Percentiles rank a stretch among this genome's conserved stretches.
Evolutionary conservation across 2,329 filamentous ascomycete genomes (phyloP).

Genomic region (Cladophialophora carrionii): DNA sequence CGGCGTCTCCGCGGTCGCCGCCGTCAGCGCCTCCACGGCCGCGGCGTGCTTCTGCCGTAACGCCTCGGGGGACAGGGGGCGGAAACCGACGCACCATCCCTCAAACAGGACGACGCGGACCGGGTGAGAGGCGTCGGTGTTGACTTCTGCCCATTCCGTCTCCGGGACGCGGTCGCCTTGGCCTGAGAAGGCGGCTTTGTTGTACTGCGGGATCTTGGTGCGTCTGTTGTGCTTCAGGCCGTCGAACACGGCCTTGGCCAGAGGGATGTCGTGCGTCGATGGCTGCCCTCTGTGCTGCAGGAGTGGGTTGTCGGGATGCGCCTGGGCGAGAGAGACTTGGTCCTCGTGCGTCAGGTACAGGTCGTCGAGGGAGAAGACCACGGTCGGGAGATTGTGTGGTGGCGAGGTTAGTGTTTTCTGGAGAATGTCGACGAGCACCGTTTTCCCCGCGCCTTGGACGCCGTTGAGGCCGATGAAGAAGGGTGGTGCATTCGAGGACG

Average conservation of each 20-base stretch:
- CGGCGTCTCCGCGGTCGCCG: constrained; percentile 39
- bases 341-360: constrained; percentile 77
- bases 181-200: constrained; percentile 77
- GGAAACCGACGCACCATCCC: constrained; percentile 89
- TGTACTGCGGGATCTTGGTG: constrained; percentile 72
- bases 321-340: constrained; percentile 66
- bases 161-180: constrained; percentile 73
- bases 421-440: constrained; percentile 75
- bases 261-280: constrained; percentile 74
- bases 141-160: constrained; percentile 62
- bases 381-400: constrained; percentile 63
- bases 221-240: constrained; percentile 57
- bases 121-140: constrained; percentile 42
- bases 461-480: constrained; percentile 89
- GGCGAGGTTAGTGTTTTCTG: constrained; percentile 61
- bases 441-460: constrained; percentile 90
- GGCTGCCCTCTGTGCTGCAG: constrained; percentile 83
- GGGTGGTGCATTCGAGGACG: constrained; percentile 56
- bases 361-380: constrained; percentile 84
- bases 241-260: constrained; percentile 66
- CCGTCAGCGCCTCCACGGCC: constrained; percentile 52
- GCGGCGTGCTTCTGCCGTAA: constrained; percentile 59
- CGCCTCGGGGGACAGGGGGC: constrained; percentile 60
- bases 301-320: constrained; percentile 71
- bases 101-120: constrained; percentile 76